phyloP scores from a whole-genome alignment of 495 filamentous ascomycete genomes.

The Neurospora sublineolata region DNA sequence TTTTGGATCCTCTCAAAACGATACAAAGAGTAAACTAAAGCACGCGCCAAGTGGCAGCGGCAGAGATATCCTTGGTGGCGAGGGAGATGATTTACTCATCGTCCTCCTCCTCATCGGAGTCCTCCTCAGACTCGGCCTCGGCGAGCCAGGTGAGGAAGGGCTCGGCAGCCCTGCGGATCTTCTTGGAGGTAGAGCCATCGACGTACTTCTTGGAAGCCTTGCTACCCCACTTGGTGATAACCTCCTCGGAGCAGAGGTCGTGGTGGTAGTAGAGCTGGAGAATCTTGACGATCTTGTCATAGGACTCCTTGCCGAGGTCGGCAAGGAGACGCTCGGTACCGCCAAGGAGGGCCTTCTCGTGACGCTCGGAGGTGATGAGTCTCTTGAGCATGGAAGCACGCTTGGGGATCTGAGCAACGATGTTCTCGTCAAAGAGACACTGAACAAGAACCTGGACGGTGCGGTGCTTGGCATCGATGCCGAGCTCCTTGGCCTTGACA shows the following conservation, averaged over 20 bases:
- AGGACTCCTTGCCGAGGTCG: constrained; percentile 55
- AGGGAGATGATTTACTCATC: constrained; percentile 6
- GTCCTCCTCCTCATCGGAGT: constrained; percentile 47
- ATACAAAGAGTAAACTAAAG: not conserved
- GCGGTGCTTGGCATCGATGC: constrained; percentile 90
- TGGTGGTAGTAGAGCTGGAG: constrained; percentile 78
- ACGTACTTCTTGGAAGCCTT: constrained; percentile 98
- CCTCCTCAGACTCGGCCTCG: constrained; percentile 74
- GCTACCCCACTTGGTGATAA: constrained; percentile 78
- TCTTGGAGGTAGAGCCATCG: constrained; percentile 78
- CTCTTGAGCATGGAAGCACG: constrained; percentile 82
- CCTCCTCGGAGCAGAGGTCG: constrained; percentile 76
- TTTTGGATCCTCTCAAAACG: not conserved
- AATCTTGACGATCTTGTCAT: constrained; percentile 70
- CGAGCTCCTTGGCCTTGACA: constrained; percentile 88
- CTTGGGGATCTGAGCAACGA: constrained; percentile 64
- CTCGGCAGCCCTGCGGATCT: constrained; percentile 89
- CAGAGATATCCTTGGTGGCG: not conserved
- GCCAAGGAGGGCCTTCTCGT: constrained; percentile 95
- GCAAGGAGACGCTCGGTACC: constrained; percentile 84
- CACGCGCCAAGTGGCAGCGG: not conserved
- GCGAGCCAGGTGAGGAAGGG: constrained; percentile 90
- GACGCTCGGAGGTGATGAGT: constrained; percentile 78
- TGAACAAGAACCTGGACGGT: constrained; percentile 86
- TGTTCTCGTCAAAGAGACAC: constrained; percentile 85